These are phyloP conservation scores for Leccinum imitatum DNA, from an alignment of 768 basidiomycete species.

Conservation along the genomic window DNA sequence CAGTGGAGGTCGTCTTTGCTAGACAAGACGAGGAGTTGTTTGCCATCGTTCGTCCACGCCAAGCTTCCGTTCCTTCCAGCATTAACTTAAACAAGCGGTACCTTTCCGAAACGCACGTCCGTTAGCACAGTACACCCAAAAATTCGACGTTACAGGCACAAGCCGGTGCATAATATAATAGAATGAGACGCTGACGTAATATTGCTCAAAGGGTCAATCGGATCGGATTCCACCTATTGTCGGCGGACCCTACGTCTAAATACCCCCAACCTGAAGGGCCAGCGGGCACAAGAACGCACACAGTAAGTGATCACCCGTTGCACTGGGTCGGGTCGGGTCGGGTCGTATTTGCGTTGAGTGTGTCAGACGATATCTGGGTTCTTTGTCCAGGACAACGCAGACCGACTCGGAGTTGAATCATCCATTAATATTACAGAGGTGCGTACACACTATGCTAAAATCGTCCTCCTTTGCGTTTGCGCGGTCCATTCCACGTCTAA, in stretches of 20 bases:
- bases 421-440: constrained; percentile 6
- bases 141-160: too few species aligned
- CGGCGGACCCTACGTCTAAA: not conserved
- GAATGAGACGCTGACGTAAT: too few species aligned
- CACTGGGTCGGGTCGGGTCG: not conserved
- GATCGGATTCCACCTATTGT: too few species aligned
- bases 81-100: too few species aligned
- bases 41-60: too few species aligned
- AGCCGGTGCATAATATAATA: too few species aligned
- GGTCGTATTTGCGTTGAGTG: not conserved
- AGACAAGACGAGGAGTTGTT: too few species aligned
- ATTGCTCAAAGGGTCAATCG: too few species aligned
- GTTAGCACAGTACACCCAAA: too few species aligned
- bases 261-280: not conserved
- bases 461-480: not conserved
- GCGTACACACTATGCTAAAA: not conserved
- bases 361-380: constrained; percentile 21
- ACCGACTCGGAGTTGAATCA: not conserved
- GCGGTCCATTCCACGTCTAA: not conserved
- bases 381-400: constrained; percentile 21
- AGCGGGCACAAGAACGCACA: constrained; percentile 10
- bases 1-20: too few species aligned
- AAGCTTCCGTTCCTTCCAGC: too few species aligned
- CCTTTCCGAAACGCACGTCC: too few species aligned
- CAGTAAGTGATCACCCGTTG: constrained; percentile 8